Evolutionary conservation across 306 rosid genomes (phyloP).

Genomic region (Cucumis cinereus): DNA sequence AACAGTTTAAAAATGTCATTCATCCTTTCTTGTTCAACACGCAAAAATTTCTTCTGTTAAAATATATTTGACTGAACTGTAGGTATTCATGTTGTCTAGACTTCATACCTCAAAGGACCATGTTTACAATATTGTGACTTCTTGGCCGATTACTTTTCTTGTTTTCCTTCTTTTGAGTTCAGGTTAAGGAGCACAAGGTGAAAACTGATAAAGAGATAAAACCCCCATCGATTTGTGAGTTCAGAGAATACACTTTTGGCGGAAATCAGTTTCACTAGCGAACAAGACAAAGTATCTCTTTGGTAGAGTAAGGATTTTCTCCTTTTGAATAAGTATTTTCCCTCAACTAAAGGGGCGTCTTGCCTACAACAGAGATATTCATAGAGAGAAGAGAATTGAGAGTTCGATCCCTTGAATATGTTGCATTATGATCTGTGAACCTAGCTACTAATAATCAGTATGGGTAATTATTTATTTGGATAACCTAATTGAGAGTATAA

Average conservation of each 20-base stretch:
- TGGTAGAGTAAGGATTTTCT: not conserved
- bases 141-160: too few species aligned
- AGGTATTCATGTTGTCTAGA: not conserved
- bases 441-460: not conserved
- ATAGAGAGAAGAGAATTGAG: not conserved
- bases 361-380: not conserved
- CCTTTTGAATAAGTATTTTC: not conserved
- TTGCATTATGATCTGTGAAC: not conserved
- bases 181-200: constrained; percentile 50
- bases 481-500: too few species aligned
- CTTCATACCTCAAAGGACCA: not conserved
- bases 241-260: constrained; percentile 47
- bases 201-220: constrained; percentile 33
- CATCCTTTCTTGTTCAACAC: not conserved
- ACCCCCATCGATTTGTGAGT: constrained; percentile 19
- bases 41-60: not conserved
- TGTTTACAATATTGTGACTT: not conserved
- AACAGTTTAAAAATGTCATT: not conserved
- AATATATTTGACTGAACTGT: not conserved
- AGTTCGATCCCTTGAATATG: not conserved
- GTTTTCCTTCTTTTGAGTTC: too few species aligned
- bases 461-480: not conserved
- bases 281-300: constrained; percentile 19
- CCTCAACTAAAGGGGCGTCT: not conserved
- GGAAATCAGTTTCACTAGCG: constrained; percentile 38